Evolutionary conservation across 108 stramenopile genomes (phyloP).

Genomic region (Skeletonema marinoi): DNA sequence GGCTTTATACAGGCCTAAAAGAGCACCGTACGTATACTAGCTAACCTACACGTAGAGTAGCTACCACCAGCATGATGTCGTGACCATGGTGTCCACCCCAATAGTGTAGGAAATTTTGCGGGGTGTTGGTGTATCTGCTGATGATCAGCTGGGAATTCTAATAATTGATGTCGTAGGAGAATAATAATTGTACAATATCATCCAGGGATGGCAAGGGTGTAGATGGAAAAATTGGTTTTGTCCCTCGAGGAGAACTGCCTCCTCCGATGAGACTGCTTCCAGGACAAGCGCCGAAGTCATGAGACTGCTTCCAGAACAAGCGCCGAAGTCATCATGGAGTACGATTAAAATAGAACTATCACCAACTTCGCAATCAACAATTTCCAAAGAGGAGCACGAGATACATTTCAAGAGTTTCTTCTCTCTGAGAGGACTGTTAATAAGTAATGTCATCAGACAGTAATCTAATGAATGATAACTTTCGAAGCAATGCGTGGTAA

Average conservation of each 20-base stretch:
- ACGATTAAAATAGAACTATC: conserved; percentile 71
- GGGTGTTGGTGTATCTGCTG: conserved; percentile 57
- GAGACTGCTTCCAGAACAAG: conserved; percentile 66
- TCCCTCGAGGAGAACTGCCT: conserved; percentile 61
- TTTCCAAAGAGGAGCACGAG: conserved; percentile 67
- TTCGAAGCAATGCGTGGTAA: not conserved
- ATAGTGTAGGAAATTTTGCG: conserved; percentile 72
- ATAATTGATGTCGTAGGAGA: conserved; percentile 84
- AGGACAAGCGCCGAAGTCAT: no score
- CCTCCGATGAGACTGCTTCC: conserved; percentile 66
- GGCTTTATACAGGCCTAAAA: no score
- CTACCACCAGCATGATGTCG: no score
- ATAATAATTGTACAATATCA: conserved; percentile 71
- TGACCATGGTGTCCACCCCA: no score
- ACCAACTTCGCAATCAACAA: conserved; percentile 64
- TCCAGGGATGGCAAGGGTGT: conserved; percentile 66
- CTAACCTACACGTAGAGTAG: no score
- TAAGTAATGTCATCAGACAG: not conserved
- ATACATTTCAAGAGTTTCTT: conserved; percentile 54
- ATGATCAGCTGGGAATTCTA: conserved; percentile 58
- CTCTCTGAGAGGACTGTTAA: not conserved
- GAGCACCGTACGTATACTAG: no score
- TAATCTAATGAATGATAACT: not conserved
- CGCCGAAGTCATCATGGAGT: conserved; percentile 55
- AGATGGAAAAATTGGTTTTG: conserved; percentile 74